Base-by-base conservation (phyloP, 140 eudicot species). In the Anethum foeniculum region DNA sequence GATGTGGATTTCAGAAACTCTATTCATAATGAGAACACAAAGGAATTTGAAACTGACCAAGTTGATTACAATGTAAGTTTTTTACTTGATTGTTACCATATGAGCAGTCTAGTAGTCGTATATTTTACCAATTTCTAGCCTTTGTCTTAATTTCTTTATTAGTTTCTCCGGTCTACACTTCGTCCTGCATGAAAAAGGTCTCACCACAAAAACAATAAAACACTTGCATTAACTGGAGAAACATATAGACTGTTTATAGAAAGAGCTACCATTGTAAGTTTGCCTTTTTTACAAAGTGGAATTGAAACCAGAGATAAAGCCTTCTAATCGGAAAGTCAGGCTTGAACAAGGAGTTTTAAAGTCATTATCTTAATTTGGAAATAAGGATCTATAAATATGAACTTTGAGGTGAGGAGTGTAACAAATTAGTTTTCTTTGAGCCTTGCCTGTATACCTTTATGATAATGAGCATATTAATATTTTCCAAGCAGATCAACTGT, bases 1-100 rank as follows among this genome's bases (percentile, higher is more conserved):
- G 65, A 72, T 78, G 32, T 69, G 25, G 79, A 67, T 21, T 13
- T 77, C 84, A 78, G 76, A 77, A 83, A 83, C 60, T 80, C 64
- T 52, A 77, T 32, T 14, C 52, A 82, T 41, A 85, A 82, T 34
- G 85, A 9, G 43, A 30, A 56, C 79, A 74, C 60, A 69, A 79
- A 71, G 75, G 74, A 68, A 68, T 34, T 34, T 14, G 38, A 68
- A 14, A 32, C 36, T 68, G 74, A 32, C n/a, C 41, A 68, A 16
- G 43, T 68, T 32, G 74, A 68, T 23, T 32, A 68, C 43, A 34
- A 68, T 32, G 74, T 68, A 68, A 68, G 74, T 30, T 21, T 13
- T 32, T 68, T 30, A 68, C 44, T 14, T 68, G 23, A 14, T 68
- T 32, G 7, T 68, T 30, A 27, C 44, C 10, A 68, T 68, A 18